phyloP scores from a whole-genome alignment of 179 eudicot species.

The Kewa caespitosa region DNA sequence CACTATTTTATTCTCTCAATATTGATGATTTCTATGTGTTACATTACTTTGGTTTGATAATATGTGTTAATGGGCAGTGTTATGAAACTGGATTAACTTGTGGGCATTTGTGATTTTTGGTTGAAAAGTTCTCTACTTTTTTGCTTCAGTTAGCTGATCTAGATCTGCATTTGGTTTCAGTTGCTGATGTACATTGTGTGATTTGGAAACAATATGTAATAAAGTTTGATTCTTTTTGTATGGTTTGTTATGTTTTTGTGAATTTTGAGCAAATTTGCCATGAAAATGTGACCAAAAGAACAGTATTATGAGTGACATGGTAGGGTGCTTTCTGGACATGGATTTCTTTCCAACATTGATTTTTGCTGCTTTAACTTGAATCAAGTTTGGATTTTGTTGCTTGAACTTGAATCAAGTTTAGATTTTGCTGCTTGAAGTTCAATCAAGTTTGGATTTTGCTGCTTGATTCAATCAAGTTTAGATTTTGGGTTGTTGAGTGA shows the following conservation, averaged over 20 bases:
- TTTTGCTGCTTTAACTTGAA: conserved; percentile 1
- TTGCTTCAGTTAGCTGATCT: conserved; percentile 13
- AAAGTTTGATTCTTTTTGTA: not conserved
- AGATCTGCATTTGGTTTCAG: conserved; percentile 20
- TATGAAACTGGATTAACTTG: not conserved
- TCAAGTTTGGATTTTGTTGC: not conserved
- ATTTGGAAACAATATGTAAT: not conserved
- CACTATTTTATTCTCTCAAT: not conserved
- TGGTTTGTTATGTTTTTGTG: not conserved
- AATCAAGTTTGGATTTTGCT: conserved; percentile 1
- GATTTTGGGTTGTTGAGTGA: not conserved
- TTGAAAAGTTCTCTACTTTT: not conserved
- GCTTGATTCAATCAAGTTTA: not conserved
- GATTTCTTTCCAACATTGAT: not conserved
- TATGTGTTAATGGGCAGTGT: conserved; percentile 9
- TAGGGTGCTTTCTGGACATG: not conserved
- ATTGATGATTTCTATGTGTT: conserved; percentile 12
- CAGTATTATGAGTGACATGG: not conserved
- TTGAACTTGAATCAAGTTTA: not conserved
- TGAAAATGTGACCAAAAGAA: not conserved
- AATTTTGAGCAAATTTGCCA: not conserved
- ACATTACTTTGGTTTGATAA: conserved; percentile 14
- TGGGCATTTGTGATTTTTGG: conserved; percentile 11
- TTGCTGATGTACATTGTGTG: not conserved
- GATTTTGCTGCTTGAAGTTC: no score